These are phyloP conservation scores for Pseudonitzschia multiseries DNA, from an alignment of 108 stramenopile genomes.

Conservation along the genomic window DNA sequence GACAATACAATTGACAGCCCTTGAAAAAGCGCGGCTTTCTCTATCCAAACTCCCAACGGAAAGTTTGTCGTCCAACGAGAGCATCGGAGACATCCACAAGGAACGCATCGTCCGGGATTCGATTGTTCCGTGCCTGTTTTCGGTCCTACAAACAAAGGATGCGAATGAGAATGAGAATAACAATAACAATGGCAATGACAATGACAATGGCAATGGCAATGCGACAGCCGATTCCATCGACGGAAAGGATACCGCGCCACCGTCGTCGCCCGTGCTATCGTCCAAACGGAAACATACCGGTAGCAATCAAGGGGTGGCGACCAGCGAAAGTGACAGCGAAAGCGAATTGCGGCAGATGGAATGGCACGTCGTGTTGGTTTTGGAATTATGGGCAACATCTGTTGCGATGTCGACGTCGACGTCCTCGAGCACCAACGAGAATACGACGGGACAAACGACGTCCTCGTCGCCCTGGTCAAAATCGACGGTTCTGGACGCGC, in stretches of 20 bases:
- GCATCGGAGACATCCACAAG: background rate
- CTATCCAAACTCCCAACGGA: background rate
- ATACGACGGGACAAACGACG: background rate
- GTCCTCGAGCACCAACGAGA: background rate
- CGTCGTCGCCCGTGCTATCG: no score
- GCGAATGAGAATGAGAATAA: no score
- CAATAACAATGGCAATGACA: no score
- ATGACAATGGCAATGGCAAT: no score
- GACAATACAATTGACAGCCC: background rate
- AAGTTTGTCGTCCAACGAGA: background rate
- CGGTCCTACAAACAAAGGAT: background rate
- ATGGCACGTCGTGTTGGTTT: slow-evolving; percentile 20
- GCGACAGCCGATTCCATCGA: no score
- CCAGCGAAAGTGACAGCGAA: background rate
- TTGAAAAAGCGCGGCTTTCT: background rate
- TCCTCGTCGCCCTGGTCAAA: background rate
- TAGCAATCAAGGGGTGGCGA: background rate
- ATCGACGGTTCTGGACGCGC: background rate
- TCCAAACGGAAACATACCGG: background rate
- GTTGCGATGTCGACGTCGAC: background rate
- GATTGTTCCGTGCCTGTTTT: background rate
- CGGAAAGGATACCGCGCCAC: no score
- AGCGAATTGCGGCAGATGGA: slow-evolving; percentile 14
- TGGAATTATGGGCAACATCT: slow-evolving; percentile 20
- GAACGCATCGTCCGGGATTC: background rate